Evolutionary conservation across 495 filamentous ascomycete species (phyloP), one percentile per base, ranked within the genome.

Genomic region (Penicillium psychrofluorescens): DNA sequence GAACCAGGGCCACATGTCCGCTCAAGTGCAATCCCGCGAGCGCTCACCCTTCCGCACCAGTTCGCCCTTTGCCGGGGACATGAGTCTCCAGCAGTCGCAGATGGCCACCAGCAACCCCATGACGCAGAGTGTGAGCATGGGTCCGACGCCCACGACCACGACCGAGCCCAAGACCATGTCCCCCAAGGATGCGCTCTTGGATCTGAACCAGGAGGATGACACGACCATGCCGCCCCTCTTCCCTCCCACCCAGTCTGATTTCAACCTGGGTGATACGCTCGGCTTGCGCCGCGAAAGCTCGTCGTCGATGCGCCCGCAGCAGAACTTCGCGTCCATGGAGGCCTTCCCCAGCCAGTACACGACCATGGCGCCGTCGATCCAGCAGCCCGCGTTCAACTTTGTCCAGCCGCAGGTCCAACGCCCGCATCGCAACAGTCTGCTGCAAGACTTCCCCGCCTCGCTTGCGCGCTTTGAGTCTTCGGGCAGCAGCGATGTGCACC

Each of bases 101-200:
- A 55, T 64, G 54, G 54, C 66, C 65, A 48, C 77, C 66, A 50
- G 60, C 59, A 44, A 56, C 51, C 56, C 55, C 56, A 53, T 74
- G 75, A 11, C 47, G 35, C 54, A 67, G 35, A 56, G 46, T 1
- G 49, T 70, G 55, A 61, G 49, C 16, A 53, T 68, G 40, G 44
- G 44, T 34, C 50, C 62, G 15, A 36, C 43, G 38, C 38, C 33
- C 11, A 33, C 29, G 11, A 28, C 47, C 35, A 55, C 55, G 28
- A 46, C 43, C 7, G 47, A 80, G 10, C 81, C 87, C 0, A 87
- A 87, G 59, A 96, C 94, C 6, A 96, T 98, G 41, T 98, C 92
- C 11, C 92, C 92, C 29, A 95, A 96, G 71, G 92, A 97, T 55
- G 88, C 90, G 5, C 60, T 91, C 46, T 69, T 95, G 46, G 91